These are phyloP conservation scores for Clonostachys rosea DNA, from an alignment of 2,329 filamentous ascomycete genomes.

Conservation along the genomic window DNA sequence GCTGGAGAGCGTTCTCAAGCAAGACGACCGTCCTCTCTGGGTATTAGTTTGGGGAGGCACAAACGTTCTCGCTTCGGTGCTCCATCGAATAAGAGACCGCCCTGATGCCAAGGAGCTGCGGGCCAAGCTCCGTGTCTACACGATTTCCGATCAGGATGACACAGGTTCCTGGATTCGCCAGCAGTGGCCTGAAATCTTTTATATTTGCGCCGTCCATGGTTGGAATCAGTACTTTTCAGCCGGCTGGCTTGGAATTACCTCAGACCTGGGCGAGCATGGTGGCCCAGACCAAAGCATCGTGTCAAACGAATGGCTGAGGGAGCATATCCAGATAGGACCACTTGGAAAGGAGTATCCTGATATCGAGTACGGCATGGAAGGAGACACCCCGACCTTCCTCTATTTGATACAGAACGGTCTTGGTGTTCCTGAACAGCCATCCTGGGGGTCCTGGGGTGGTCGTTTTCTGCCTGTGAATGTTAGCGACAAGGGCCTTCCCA, in stretches of 20 bases:
- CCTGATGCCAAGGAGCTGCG: constrained; percentile 26
- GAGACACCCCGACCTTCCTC: constrained; percentile 45
- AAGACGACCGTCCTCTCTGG: constrained; percentile 36
- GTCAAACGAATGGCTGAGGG: constrained; percentile 42
- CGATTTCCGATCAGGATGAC: constrained; percentile 57
- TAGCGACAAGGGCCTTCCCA: constrained; percentile 6
- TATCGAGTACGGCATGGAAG: constrained; percentile 45
- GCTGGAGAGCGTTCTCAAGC: constrained; percentile 23
- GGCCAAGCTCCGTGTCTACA: constrained; percentile 41
- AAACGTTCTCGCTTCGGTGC: constrained; percentile 44
- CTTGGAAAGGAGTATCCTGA: constrained; percentile 39
- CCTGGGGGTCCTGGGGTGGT: constrained; percentile 44
- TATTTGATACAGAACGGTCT: constrained; percentile 23
- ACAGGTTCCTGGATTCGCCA: constrained; percentile 50
- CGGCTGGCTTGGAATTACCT: constrained; percentile 50
- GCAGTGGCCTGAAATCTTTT: constrained; percentile 48
- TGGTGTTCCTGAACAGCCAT: constrained; percentile 35
- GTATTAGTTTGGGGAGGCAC: constrained; percentile 48
- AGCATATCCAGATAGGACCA: constrained; percentile 44
- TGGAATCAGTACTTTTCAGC: constrained; percentile 51
- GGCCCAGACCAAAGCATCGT: constrained; percentile 42
- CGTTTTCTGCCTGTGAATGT: constrained; percentile 28
- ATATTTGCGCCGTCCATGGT: constrained; percentile 49
- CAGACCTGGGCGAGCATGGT: constrained; percentile 19
- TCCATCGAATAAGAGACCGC: constrained; percentile 17